Base-by-base conservation (phyloP, 805 yeast genomes). In the Zygotorulaspora sp. region DNA sequence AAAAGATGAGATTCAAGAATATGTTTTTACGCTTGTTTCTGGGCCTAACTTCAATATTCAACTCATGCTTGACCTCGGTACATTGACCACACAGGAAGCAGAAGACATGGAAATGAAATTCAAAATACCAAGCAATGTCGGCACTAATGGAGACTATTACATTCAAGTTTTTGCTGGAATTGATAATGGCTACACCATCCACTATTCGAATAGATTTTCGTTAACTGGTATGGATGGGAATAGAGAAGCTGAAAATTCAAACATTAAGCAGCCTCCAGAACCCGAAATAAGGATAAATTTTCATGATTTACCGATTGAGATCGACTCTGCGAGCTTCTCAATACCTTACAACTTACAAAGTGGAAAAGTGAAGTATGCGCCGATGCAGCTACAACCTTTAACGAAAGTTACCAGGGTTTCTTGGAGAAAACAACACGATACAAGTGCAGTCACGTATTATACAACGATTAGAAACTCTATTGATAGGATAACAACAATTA, bases 361-460 rank as follows among this genome's bases (percentile, higher is more conserved):
- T 1, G 95, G 95, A 12, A 57, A 48, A 12, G 77, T 83, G 6
- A 76, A 83, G 49, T 85, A 65, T 61, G 97, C 97, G 1, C 96
- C 96, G 34, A 86, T 86, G 95, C 97, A 89, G 64, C 57, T 68
- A 30, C 95, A 86, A 61, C 97, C 97, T 5, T 84, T 83, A 3
- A 53, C 83, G 1, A 66, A 64, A 6, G 75, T 86, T 29, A 82
- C 95, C 0, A 74, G 67, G 27, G 69, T 80, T 6, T 60, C 77
- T 5, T 82, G 88, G 80, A 59, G 79, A 5, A 72, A 79, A 52
- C 66, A 76, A 45, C 77, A 65, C 58, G 79, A 90, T 13, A 74
- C 94, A 1, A 75, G 87, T 32, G 65, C 83, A 0, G 80, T 73
- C 37, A 70, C 83, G 0, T 74, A 72, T 49, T 87, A 32, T 32